Percentiles rank a stretch among this genome's conserved stretches.
phyloP scores from a whole-genome alignment of 1,284 basidiomycete species.

The Phlebopus sp. region DNA sequence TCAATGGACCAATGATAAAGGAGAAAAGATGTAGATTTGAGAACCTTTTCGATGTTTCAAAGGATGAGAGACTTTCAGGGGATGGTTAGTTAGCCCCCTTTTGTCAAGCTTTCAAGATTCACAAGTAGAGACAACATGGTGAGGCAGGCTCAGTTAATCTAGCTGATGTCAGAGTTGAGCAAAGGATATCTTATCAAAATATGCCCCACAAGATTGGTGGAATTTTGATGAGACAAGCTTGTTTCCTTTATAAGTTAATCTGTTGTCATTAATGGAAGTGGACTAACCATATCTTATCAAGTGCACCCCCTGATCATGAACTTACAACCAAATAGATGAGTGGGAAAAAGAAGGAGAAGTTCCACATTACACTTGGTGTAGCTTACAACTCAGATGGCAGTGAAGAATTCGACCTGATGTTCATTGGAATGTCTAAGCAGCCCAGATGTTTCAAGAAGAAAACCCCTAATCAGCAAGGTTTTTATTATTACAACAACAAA shows the following conservation, averaged over 20 bases:
- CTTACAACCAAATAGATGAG: conserved; percentile 17
- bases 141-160: conserved; percentile 37
- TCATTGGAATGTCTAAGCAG: conserved; percentile 21
- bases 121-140: conserved; percentile 33
- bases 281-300: neutral
- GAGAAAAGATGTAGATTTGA: conserved; percentile 9
- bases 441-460: conserved; percentile 20
- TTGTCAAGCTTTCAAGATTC: conserved; percentile 22
- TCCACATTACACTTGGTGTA: conserved; percentile 19
- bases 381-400: conserved; percentile 21
- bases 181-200: conserved; percentile 18
- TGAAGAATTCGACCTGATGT: conserved; percentile 20
- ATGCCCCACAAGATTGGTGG: conserved; percentile 25
- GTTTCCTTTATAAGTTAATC: conserved; percentile 24
- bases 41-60: neutral
- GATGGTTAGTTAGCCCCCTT: conserved; percentile 31
- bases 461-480: conserved; percentile 13
- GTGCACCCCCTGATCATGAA: conserved; percentile 13
- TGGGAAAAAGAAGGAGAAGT: conserved; percentile 20
- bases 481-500: conserved; percentile 24
- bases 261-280: neutral
- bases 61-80: conserved; percentile 21
- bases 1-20: conserved; percentile 6
- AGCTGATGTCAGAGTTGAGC: neutral
- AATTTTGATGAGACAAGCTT: conserved; percentile 38